Percentiles rank a stretch among this genome's conserved stretches.
These are phyloP conservation scores for Skeletonema menzelii DNA, from an alignment of 108 stramenopile genomes.

Conservation along the genomic window DNA sequence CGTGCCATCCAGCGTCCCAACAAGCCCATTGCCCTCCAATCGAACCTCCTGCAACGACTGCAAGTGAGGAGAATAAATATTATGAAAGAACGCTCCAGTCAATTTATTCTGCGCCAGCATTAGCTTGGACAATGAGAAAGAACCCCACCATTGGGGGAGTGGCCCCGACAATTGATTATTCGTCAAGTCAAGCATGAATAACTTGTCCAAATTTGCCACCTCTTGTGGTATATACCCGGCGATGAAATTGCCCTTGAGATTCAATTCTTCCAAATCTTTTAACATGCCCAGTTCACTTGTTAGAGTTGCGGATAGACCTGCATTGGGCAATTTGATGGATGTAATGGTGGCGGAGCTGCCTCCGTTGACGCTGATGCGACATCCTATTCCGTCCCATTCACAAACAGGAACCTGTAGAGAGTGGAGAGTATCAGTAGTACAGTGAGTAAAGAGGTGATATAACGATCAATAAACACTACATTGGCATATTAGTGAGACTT, in stretches of 20 bases:
- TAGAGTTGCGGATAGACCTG: conserved; percentile 43
- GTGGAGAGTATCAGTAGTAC: too few species aligned
- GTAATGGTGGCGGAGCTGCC: conserved; percentile 1
- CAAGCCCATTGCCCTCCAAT: conserved; percentile 33
- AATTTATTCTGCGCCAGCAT: conserved; percentile 30
- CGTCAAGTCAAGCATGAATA: conserved; percentile 23
- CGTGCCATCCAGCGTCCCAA: conserved; percentile 29
- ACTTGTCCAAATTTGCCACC: conserved; percentile 16
- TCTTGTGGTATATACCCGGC: conserved; percentile 40
- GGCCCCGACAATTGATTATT: conserved; percentile 29
- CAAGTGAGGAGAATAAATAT: conserved; percentile 33
- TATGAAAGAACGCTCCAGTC: conserved; percentile 24
- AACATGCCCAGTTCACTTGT: conserved; percentile 38
- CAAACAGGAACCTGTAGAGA: conserved; percentile 26
- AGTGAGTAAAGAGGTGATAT: too few species aligned
- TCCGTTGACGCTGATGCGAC: conserved; percentile 11
- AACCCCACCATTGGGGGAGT: conserved; percentile 34
- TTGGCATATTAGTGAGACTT: too few species aligned
- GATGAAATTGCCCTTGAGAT: conserved; percentile 40
- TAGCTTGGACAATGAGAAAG: conserved; percentile 19
- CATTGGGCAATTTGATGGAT: conserved; percentile 14
- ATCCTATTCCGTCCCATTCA: conserved; percentile 53
- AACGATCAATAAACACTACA: too few species aligned
- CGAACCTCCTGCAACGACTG: conserved; percentile 28
- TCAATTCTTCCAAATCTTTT: conserved; percentile 18